A percentile compares a stretch with the other conserved stretches of the same genome.
These are phyloP conservation scores for Calendula officinalis DNA, from an alignment of 129 eudicot genomes.

Conservation along the genomic window DNA sequence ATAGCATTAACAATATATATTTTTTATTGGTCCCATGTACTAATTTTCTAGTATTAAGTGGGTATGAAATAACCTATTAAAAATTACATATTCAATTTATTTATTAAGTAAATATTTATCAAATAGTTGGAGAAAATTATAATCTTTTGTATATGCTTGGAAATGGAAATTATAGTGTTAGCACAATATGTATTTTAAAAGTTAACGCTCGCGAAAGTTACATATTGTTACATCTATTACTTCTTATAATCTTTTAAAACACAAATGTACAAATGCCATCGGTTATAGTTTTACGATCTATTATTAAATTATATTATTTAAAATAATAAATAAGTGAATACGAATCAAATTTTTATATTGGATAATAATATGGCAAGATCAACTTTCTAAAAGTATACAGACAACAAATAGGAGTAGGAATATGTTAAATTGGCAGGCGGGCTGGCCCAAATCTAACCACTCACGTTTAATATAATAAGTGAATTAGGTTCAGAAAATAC, in stretches of 20 bases:
- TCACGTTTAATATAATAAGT: neutral
- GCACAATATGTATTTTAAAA: too few species aligned
- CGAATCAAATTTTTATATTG: neutral
- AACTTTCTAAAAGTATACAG: neutral
- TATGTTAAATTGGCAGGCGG: slow-evolving; percentile 31
- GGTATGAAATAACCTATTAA: neutral
- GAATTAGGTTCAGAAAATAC: neutral
- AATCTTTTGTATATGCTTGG: neutral
- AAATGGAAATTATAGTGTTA: too few species aligned
- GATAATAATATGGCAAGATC: neutral
- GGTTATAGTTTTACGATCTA: neutral
- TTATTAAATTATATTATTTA: neutral
- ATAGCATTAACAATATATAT: neutral
- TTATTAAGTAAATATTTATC: neutral
- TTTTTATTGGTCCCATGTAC: too few species aligned
- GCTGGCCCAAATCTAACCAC: slow-evolving; percentile 25
- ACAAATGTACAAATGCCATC: neutral
- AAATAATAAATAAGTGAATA: neutral
- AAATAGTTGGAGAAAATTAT: neutral
- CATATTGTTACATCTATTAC: too few species aligned
- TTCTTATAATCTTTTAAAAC: too few species aligned
- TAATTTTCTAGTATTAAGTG: neutral
- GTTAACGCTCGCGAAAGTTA: too few species aligned
- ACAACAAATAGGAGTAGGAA: slow-evolving; percentile 12
- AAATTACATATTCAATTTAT: too few species aligned